Conservation (phyloP, 495 filamentous ascomycete genomes). For the Penicilliopsis zonata region DNA sequence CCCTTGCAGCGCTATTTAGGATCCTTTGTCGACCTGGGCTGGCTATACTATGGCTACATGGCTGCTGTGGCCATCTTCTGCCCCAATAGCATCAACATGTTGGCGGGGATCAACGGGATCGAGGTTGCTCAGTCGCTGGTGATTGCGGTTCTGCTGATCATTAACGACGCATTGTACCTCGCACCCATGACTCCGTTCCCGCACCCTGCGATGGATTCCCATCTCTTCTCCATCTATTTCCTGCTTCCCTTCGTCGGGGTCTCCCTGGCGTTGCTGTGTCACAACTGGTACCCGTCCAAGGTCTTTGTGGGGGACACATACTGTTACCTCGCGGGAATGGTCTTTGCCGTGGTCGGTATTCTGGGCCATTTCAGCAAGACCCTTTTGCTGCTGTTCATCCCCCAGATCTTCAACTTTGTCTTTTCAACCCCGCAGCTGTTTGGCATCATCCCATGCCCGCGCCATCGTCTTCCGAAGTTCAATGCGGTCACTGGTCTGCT, state of each 20-base stretch:
- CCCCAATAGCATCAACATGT: constrained; percentile 97
- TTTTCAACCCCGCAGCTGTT: constrained; percentile 91
- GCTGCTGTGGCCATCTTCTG: constrained; percentile 88
- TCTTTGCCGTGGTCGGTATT: constrained; percentile 94
- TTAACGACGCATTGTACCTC: constrained; percentile 77
- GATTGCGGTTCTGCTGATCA: constrained; percentile 68
- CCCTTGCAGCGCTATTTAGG: constrained; percentile 76
- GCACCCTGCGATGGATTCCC: constrained; percentile 90
- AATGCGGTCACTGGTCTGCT: constrained; percentile 71
- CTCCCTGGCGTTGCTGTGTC: constrained; percentile 68
- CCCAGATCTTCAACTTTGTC: constrained; percentile 92
- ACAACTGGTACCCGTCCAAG: constrained; percentile 93
- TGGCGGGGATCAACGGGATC: constrained; percentile 94
- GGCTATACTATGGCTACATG: constrained; percentile 95
- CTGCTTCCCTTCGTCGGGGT: constrained; percentile 90
- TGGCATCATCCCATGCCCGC: constrained; percentile 76
- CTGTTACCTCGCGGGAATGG: constrained; percentile 99
- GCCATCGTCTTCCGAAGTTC: constrained; percentile 83
- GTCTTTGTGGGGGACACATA: constrained; percentile 98
- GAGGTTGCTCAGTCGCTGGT: constrained; percentile 91
- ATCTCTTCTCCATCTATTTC: constrained; percentile 91
- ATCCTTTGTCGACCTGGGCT: constrained; percentile 70
- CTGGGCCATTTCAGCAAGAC: constrained; percentile 98
- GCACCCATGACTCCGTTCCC: constrained; percentile 55
- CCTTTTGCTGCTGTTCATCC: constrained; percentile 76